Conservation (phyloP, 345 rosid genomes). For the Salix suchowensis region DNA sequence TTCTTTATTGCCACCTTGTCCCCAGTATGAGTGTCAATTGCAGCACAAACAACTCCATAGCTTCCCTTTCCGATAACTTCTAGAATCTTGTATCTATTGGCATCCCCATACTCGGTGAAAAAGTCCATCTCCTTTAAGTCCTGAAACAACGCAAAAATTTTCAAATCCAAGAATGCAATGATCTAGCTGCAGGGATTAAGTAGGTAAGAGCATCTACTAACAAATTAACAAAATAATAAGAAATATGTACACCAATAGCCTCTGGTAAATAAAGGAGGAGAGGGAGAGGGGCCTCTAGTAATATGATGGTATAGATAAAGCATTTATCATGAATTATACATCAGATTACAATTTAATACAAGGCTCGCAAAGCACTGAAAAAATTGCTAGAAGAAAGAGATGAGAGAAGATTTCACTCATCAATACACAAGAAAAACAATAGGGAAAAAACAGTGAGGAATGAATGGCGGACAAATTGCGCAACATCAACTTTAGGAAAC, state of each 20-base stretch:
- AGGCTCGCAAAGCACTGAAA: background rate
- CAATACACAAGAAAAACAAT: background rate
- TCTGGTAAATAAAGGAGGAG: background rate
- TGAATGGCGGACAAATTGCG: background rate
- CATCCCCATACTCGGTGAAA: conserved; percentile 96
- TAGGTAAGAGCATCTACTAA: background rate
- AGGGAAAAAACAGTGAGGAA: background rate
- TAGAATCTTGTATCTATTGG: conserved; percentile 76
- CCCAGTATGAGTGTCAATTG: conserved; percentile 86
- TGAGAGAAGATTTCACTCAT: background rate
- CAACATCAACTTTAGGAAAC: background rate
- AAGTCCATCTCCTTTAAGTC: conserved; percentile 72
- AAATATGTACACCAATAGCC: background rate
- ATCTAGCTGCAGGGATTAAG: background rate
- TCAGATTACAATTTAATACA: no score
- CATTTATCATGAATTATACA: background rate
- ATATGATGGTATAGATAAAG: background rate
- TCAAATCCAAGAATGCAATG: background rate
- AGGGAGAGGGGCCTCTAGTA: background rate
- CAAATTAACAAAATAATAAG: background rate
- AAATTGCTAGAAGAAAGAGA: background rate
- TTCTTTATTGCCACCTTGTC: conserved; percentile 93
- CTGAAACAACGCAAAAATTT: conserved; percentile 18
- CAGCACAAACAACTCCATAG: conserved; percentile 98
- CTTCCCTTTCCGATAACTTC: conserved; percentile 96